Conservation (phyloP, 371 early-diverging fungal genomes). For the Rhizomucor pusillus region DNA sequence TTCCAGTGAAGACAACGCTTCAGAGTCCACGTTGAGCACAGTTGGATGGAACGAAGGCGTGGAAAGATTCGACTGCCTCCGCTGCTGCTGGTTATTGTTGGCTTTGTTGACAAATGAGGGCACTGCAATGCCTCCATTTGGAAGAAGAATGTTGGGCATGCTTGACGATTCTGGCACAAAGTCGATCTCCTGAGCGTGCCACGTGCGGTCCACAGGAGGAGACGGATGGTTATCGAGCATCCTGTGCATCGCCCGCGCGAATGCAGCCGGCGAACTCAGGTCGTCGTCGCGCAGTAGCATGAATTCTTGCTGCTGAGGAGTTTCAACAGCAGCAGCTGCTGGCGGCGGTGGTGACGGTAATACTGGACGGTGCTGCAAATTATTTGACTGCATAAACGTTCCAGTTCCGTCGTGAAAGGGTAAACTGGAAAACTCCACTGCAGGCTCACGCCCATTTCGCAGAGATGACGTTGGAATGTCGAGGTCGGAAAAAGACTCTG, state of each 20-base stretch:
- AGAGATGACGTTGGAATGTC: conserved; percentile 13
- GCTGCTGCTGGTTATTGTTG: conserved; percentile 5
- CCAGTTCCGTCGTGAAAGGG: conserved; percentile 53
- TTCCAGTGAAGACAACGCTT: conserved; percentile 1
- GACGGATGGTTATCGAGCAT: conserved; percentile 5
- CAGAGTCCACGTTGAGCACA: background rate
- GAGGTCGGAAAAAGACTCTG: conserved; percentile 29
- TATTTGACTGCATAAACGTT: conserved; percentile 26
- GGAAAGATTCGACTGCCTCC: background rate
- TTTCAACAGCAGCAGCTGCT: no score
- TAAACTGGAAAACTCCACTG: conserved; percentile 16
- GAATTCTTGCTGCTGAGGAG: no score
- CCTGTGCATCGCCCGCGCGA: conserved; percentile 18
- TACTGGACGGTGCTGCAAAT: background rate
- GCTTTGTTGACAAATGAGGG: conserved; percentile 29
- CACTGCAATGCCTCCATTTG: conserved; percentile 27
- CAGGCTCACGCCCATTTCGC: background rate
- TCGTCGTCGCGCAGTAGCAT: conserved; percentile 15
- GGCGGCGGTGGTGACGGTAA: no score
- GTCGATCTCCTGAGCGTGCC: conserved; percentile 11
- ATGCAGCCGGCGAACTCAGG: conserved; percentile 14
- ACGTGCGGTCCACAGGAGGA: background rate
- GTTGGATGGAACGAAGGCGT: conserved; percentile 11
- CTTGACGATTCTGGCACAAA: conserved; percentile 23
- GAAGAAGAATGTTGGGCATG: conserved; percentile 34